Conservation (phyloP, 2,329 filamentous ascomycete genomes). For the Arthrobotrys sphaeroides region DNA sequence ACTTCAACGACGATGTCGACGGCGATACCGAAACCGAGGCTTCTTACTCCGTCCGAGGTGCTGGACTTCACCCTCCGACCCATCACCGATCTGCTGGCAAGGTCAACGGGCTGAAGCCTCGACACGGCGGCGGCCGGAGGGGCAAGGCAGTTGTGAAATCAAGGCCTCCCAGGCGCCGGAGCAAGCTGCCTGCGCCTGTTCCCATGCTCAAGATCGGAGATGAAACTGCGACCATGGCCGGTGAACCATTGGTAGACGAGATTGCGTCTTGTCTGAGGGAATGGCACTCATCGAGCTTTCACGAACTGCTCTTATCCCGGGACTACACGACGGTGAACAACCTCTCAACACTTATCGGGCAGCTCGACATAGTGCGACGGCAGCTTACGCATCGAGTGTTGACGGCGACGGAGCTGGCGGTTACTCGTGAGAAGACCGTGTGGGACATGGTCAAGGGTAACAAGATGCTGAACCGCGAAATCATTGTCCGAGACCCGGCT, state of each 20-base stretch:
- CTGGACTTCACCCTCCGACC: slow-evolving; percentile 43
- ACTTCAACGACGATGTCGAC: slow-evolving; percentile 53
- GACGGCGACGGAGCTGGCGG: slow-evolving; percentile 82
- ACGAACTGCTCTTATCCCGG: slow-evolving; percentile 84
- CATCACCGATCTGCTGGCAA: slow-evolving; percentile 49
- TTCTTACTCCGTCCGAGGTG: slow-evolving; percentile 48
- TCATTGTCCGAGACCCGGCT: slow-evolving; percentile 89
- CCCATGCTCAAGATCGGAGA: slow-evolving; percentile 98
- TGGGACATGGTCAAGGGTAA: slow-evolving; percentile 96
- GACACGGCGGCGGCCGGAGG: slow-evolving; percentile 11
- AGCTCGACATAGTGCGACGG: slow-evolving; percentile 84
- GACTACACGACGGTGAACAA: slow-evolving; percentile 83
- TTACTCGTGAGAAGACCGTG: slow-evolving; percentile 84
- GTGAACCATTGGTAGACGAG: slow-evolving; percentile 94
- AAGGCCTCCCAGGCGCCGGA: slow-evolving; percentile 63
- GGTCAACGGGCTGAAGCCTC: slow-evolving; percentile 42
- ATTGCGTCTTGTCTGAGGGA: slow-evolving; percentile 95
- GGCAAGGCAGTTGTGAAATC: slow-evolving; percentile 55
- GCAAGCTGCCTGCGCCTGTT: slow-evolving; percentile 87
- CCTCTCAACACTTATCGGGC: slow-evolving; percentile 79
- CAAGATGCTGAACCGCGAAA: slow-evolving; percentile 89
- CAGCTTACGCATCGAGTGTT: slow-evolving; percentile 95
- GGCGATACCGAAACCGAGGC: slow-evolving; percentile 52
- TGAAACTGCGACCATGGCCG: slow-evolving; percentile 87
- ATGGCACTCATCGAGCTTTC: slow-evolving; percentile 97